phyloP scores from a whole-genome alignment of 2,329 filamentous ascomycete species.

The Claviceps sp. region DNA sequence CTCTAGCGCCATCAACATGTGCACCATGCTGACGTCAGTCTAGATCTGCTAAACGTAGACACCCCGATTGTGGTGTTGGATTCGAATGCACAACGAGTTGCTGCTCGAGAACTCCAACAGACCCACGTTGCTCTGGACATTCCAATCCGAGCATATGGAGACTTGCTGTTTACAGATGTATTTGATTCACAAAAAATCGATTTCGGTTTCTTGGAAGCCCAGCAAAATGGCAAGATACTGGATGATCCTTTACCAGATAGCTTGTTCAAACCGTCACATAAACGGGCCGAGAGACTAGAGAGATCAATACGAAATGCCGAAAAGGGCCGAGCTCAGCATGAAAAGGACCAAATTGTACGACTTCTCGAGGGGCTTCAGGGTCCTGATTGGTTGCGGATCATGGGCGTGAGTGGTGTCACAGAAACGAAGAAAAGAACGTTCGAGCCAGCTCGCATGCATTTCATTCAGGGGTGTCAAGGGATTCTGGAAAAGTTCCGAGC shows the following conservation, averaged over 20 bases:
- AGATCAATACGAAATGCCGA: constrained; percentile 50
- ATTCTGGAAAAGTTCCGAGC: constrained; percentile 77
- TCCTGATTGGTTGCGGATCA: constrained; percentile 82
- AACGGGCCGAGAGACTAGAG: constrained; percentile 45
- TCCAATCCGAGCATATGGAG: constrained; percentile 38
- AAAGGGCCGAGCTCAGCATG: constrained; percentile 51
- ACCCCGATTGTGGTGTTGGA: constrained; percentile 63
- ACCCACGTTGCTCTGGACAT: constrained; percentile 5
- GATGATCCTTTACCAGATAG: constrained; percentile 44
- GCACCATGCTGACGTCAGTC: neutral
- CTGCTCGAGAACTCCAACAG: neutral
- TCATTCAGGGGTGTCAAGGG: constrained; percentile 67
- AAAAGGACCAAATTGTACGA: constrained; percentile 50
- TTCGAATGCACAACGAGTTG: constrained; percentile 17
- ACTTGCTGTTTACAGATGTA: constrained; percentile 42
- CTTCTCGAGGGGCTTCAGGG: constrained; percentile 73
- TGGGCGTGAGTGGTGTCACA: constrained; percentile 78
- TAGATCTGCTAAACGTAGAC: constrained; percentile 60
- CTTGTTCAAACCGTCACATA: constrained; percentile 40
- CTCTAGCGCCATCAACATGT: too few species aligned
- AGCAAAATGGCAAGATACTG: constrained; percentile 27
- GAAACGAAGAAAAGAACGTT: constrained; percentile 78
- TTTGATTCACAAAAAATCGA: constrained; percentile 43
- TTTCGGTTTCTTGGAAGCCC: constrained; percentile 37
- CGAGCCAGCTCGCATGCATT: constrained; percentile 72